These are phyloP conservation scores for Porodaedalea pini DNA, from an alignment of 1,284 basidiomycete genomes.

Conservation along the genomic window DNA sequence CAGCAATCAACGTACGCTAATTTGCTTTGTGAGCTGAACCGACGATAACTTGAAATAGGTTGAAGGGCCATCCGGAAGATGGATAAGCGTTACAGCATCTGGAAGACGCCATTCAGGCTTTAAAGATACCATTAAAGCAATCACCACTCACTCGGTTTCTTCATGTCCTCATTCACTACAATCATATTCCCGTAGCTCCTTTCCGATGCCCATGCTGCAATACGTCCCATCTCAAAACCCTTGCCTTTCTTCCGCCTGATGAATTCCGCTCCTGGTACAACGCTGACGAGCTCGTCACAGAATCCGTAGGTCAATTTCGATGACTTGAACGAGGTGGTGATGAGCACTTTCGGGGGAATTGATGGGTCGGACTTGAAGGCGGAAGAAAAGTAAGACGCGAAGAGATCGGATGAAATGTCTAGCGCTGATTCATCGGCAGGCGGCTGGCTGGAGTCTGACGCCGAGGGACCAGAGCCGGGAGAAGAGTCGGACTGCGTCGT, in stretches of 20 bases:
- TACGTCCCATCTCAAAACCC: constrained; percentile 90
- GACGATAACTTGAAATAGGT: constrained; percentile 96
- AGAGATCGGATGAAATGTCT: constrained; percentile 70
- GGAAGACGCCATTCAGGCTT: constrained; percentile 19
- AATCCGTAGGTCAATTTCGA: constrained; percentile 84
- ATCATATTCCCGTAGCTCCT: constrained; percentile 85
- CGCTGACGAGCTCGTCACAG: constrained; percentile 85
- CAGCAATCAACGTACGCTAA: constrained; percentile 57
- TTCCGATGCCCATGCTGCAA: constrained; percentile 91
- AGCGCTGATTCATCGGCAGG: constrained; percentile 55
- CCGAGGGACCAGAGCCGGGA: constrained; percentile 35
- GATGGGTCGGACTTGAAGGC: constrained; percentile 51
- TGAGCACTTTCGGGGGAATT: constrained; percentile 78
- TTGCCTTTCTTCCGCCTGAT: constrained; percentile 87
- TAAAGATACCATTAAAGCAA: constrained; percentile 7
- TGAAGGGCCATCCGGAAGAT: constrained; percentile 90
- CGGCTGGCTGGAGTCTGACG: constrained; percentile 25
- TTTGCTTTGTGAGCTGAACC: constrained; percentile 80
- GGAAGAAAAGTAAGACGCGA: constrained; percentile 66
- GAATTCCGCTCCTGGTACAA: constrained; percentile 96
- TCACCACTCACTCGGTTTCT: constrained; percentile 75
- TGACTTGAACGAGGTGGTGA: constrained; percentile 88
- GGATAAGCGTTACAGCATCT: constrained; percentile 91
- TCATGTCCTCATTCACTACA: constrained; percentile 94
- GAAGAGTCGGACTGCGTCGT: constrained; percentile 33